Base-by-base conservation (phyloP, 129 eudicot genomes). In the Flaveria linearis region DNA sequence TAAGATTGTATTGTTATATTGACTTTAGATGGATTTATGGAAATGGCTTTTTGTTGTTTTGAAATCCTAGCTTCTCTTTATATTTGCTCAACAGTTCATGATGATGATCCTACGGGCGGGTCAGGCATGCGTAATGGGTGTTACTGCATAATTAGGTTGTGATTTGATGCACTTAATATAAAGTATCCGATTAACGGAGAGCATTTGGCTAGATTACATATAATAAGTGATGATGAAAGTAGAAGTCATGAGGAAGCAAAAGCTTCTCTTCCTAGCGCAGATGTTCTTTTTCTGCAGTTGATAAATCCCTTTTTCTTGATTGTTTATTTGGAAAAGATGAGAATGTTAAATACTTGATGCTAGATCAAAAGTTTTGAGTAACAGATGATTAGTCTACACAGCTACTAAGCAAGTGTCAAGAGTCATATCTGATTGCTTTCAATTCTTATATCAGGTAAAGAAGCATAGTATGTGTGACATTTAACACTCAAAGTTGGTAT, bases 1-100 rank as follows among this genome's bases (percentile, higher is more conserved):
- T 71, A 61, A 39, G 68, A 42, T 73, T 80, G 83, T 80, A 72
- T 51, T 79, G 73, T 79, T 41, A 41, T 79, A 72, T 79, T 72
- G 83, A 65, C 62, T 80, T 67, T 73, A 80, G 69, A 72, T 80
- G 73, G 57, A 72, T 43, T 66, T 66, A 65, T 36, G 26, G 47
- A 74, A 71, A 79, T 71, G 42, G 56, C 10, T 1, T 22, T 60
- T 60, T 71, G 71, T 78, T 71, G 53, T 60, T 78, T 60, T 30
- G 56, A 71, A 18, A 30, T 65, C 28, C 10, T n/a, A n/a, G n/a
- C n/a, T 39, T 49, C 9, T 33, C 36, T 30, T 46, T 43, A n/a
- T 65, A 63, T 28, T 63, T 7, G 63, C 67, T 26, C 67, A 25
- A 60, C 41, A 60, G n/a, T 25, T 60, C 0, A 26, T 23, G 67